Evolutionary conservation across 495 filamentous ascomycete genomes (phyloP), one percentile per base, ranked within the genome.

Genomic region (Neurospora tetraspora): DNA sequence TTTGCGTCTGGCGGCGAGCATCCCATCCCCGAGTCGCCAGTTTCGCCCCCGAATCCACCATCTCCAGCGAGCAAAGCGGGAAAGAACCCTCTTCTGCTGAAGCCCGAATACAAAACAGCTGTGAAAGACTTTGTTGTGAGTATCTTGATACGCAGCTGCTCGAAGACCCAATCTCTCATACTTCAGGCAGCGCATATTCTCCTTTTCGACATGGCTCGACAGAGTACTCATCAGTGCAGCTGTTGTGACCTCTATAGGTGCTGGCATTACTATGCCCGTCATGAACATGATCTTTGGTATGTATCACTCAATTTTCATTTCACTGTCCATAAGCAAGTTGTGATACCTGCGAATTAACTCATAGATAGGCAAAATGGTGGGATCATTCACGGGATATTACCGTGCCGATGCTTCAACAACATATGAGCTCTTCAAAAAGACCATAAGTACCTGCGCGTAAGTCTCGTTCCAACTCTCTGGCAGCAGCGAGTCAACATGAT

Each of bases 281-380:
- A 86, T 86, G 84, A 85, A 83, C 34, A 80, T 86, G 11, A 77
- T 86, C 11, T 85, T 84, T 74, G 84, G 84, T 86, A 78, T 20
- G 79, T 47, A 36, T 43, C 61, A 20, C 5, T 20, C 27, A 31
- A 11, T 39, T 4, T 39, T 71, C 8, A n/a, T 40, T n/a, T 6
- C 10, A 11, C 18, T 40, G 18, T 27, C 39, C 34, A 70, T 16
- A 1, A 61, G 10, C 53, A 27, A 39, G 8, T 18, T 10, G 2
- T 14, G 39, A 20, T 34, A 45, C 11, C n/a, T 27, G 14, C 27
- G 20, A 43, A 37, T 69, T 80, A 14, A 80, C 71, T 69, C 7
- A 45, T 36, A 2, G 18, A 18, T 65, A 86, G 84, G 84, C 7
- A 81, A 81, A 61, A 79, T 86, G 68, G 79, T 86, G 14, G 82